Conservation (phyloP, 2,329 filamentous ascomycete species). For the Colletotrichum sp. region DNA sequence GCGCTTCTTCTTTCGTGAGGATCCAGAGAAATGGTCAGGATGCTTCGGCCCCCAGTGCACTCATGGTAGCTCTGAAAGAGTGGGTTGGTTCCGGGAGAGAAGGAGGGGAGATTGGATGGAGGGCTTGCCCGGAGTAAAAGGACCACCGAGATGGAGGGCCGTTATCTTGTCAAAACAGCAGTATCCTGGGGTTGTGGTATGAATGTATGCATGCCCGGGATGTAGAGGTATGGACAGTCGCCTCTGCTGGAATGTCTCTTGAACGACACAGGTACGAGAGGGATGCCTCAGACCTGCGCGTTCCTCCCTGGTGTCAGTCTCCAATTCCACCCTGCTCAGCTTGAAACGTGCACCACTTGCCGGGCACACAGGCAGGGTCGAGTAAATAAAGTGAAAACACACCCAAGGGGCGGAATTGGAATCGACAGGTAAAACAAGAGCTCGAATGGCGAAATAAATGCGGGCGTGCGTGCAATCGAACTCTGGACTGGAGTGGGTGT, state of each 20-base stretch:
- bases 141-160: neutral
- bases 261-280: slow-evolving; percentile 18
- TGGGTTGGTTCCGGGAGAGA: neutral
- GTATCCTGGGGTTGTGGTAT: neutral
- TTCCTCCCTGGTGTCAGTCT: slow-evolving; percentile 21
- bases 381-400: neutral
- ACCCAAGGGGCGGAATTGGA: neutral
- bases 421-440: neutral
- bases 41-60: neutral
- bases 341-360: neutral
- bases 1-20: neutral
- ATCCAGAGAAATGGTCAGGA: neutral
- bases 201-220: neutral
- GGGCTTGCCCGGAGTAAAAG: neutral
- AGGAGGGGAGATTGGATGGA: neutral
- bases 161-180: neutral
- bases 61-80: neutral
- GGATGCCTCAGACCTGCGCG: slow-evolving; percentile 8
- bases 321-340: neutral
- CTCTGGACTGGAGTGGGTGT: neutral
- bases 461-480: neutral
- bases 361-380: neutral
- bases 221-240: slow-evolving; percentile 4
- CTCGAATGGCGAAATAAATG: neutral
- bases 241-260: slow-evolving; percentile 16